Evolutionary conservation across 1,139 yeast genomes (phyloP), one percentile per base, ranked within the genome.

Genomic region (Yamadazyma jaroonii): DNA sequence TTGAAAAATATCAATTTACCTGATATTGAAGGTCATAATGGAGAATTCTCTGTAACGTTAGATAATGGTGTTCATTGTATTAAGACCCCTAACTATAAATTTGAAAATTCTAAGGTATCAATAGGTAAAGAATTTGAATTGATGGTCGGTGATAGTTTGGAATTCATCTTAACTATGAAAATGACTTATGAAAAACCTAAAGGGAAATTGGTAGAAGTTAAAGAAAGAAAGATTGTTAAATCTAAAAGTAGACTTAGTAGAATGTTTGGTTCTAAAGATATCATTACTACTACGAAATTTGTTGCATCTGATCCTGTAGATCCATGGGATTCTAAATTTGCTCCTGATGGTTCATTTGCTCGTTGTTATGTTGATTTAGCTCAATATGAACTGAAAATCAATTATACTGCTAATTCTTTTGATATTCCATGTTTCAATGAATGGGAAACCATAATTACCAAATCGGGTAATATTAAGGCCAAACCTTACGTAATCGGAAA

Each of bases 31-130:
- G 54, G 58, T 4, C 81, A 81, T 42, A 66, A 78, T 27, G 90
- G 90, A 2, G 72, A 74, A 38, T 81, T 86, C 59, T 77, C 80
- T 32, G 54, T 89, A 31, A 80, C 88, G 7, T 68, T 92, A 48
- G 97, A 92, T 58, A 92, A 92, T 58, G 96, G 97, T 2, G 80
- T 84, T 28, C 96, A 92, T 54, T 80, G 92, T 41, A 79, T 89
- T 34, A 79, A 82, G 31, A 90, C 97, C 0, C 82, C 86, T 23
- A 77, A 77, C 52, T 71, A 79, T 47, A 59, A 64, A 6, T 54
- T 87, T 40, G 60, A 64, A 3, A 53, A 64, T 9, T 29, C 37
- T 4, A 59, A 57, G 28, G 67, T 80, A 15, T 43, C 61, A 7
- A 66, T 90, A 37, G 81, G 81, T 37, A 90, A 87, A 53, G 97